Percentiles rank a stretch among this genome's conserved stretches.
These are phyloP conservation scores for Paecilomyces variotii DNA, from an alignment of 2,329 filamentous ascomycete genomes.

Conservation along the genomic window DNA sequence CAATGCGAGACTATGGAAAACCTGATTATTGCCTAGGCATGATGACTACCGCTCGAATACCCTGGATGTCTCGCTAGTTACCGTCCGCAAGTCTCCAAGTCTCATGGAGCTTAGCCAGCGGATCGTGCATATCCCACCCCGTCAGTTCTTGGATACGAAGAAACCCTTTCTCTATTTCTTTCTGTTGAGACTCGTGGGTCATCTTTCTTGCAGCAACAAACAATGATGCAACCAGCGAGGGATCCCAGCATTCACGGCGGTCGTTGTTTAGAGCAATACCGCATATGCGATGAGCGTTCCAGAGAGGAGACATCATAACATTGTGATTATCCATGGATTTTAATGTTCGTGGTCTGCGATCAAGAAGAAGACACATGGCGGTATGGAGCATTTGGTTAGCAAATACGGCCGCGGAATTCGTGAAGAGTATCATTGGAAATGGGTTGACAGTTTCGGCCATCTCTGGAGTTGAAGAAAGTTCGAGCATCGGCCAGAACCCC, in stretches of 20 bases:
- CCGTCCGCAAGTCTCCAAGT: not conserved
- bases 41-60: not conserved
- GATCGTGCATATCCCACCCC: slow-evolving; percentile 30
- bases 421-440: slow-evolving; percentile 38
- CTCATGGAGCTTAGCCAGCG: slow-evolving; percentile 9
- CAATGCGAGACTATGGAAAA: slow-evolving; percentile 1
- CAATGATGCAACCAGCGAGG: slow-evolving; percentile 40
- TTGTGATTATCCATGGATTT: slow-evolving; percentile 22
- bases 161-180: slow-evolving; percentile 33
- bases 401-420: slow-evolving; percentile 36
- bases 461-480: slow-evolving; percentile 16
- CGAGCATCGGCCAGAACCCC: slow-evolving; percentile 24
- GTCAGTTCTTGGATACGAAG: slow-evolving; percentile 33
- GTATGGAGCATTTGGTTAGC: slow-evolving; percentile 52
- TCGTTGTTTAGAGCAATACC: slow-evolving; percentile 44
- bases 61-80: slow-evolving; percentile 11
- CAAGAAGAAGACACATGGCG: slow-evolving; percentile 46
- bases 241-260: slow-evolving; percentile 40
- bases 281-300: slow-evolving; percentile 44
- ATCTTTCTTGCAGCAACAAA: slow-evolving; percentile 39
- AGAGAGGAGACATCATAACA: slow-evolving; percentile 36
- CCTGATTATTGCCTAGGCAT: not conserved
- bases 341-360: slow-evolving; percentile 42
- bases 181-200: slow-evolving; percentile 44
- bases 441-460: slow-evolving; percentile 16